Conservation (phyloP, 2,329 filamentous ascomycete species). For the Teratosphaeria gauchensis region DNA sequence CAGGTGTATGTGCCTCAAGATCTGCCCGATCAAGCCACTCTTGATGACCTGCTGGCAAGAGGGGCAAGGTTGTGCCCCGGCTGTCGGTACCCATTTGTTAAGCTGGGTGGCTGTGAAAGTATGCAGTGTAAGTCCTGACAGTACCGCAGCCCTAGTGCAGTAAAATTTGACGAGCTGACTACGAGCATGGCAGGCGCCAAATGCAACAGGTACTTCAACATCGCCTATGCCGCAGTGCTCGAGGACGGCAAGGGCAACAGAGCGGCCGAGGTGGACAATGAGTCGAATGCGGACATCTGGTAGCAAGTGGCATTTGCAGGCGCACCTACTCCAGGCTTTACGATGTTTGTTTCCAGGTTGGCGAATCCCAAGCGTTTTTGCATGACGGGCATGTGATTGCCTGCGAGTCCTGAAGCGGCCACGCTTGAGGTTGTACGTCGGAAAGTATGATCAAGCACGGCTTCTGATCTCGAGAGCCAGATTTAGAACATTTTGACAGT, state of each 20-base stretch:
- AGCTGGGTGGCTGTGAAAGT: slow-evolving; percentile 4
- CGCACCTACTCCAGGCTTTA: no score
- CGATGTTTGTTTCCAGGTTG: no score
- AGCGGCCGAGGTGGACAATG: slow-evolving; percentile 3
- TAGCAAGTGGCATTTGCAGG: not conserved
- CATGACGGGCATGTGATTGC: no score
- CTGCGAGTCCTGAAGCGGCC: no score
- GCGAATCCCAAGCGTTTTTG: no score
- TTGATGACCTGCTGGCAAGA: slow-evolving; percentile 3
- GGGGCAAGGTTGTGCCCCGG: slow-evolving; percentile 3
- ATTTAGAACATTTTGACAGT: no score
- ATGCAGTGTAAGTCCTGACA: slow-evolving; percentile 2
- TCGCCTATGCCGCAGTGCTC: slow-evolving; percentile 4
- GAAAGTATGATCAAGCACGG: no score
- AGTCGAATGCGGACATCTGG: slow-evolving; percentile 1
- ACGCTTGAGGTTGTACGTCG: no score
- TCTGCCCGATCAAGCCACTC: slow-evolving; percentile 1
- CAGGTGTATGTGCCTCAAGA: slow-evolving; percentile 1
- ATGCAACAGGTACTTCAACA: slow-evolving; percentile 2
- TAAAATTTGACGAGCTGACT: not conserved
- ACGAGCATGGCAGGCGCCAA: slow-evolving; percentile 3
- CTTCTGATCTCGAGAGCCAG: no score
- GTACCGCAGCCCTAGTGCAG: not conserved
- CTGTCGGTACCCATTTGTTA: slow-evolving; percentile 3
- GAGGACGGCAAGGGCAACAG: slow-evolving; percentile 1